A percentile compares a stretch with the other conserved stretches of the same genome.
Evolutionary conservation across 2,329 filamentous ascomycete genomes (phyloP).

Genomic region (Fonsecaea nubica): DNA sequence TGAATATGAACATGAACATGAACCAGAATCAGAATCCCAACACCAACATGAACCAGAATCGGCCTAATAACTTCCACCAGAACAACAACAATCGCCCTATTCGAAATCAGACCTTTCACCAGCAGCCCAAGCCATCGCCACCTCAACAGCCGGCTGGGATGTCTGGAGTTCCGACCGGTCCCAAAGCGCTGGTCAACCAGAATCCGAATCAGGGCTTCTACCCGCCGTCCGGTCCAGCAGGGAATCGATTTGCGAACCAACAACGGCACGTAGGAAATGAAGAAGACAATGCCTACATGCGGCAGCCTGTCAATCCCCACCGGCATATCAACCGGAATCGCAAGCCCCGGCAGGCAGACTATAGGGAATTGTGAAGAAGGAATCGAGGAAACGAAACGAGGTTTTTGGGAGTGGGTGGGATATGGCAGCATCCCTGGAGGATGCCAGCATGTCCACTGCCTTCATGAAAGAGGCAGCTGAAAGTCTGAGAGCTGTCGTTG

Average conservation of each 20-base stretch:
- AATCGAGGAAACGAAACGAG: not conserved
- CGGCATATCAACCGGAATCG: constrained; percentile 82
- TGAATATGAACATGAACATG: constrained; percentile 43
- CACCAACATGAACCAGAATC: constrained; percentile 44
- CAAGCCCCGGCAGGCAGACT: constrained; percentile 81
- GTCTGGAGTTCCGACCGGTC: constrained; percentile 37
- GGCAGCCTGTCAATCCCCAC: constrained; percentile 94
- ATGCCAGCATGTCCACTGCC: not conserved
- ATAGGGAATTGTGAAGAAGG: constrained; percentile 68
- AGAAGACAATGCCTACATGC: constrained; percentile 91
- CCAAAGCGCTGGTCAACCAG: constrained; percentile 35
- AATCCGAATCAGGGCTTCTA: constrained; percentile 30
- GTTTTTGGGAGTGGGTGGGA: not conserved
- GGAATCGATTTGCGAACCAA: constrained; percentile 62
- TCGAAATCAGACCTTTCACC: constrained; percentile 26
- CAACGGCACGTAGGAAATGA: constrained; percentile 65
- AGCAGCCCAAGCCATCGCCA: constrained; percentile 32
- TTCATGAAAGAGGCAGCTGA: not conserved
- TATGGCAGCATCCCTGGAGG: not conserved
- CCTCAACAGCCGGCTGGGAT: constrained; percentile 43
- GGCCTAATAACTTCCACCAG: constrained; percentile 44
- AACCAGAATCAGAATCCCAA: constrained; percentile 24
- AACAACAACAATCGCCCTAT: constrained; percentile 26
- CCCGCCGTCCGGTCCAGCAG: constrained; percentile 31
- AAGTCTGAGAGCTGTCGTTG: not conserved